Percentiles rank a stretch among this genome's conserved stretches.
These are phyloP conservation scores for Pseudocercospora macadamiae DNA, from an alignment of 2,329 filamentous ascomycete genomes.

Conservation along the genomic window DNA sequence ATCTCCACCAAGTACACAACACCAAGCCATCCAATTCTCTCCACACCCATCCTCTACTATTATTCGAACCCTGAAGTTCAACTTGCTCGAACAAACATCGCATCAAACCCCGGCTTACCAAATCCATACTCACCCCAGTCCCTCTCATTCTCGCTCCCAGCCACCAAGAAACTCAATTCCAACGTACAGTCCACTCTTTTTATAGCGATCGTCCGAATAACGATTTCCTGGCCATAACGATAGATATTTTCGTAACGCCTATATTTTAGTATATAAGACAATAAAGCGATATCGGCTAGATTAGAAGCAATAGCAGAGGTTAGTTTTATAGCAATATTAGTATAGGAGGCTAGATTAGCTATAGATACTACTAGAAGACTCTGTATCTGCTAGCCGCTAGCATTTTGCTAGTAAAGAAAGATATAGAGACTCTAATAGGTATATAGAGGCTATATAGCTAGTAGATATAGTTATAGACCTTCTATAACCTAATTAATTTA, in stretches of 20 bases:
- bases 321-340: neutral
- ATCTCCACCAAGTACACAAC: too few relatives aligned
- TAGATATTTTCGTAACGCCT: neutral
- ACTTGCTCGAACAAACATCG: neutral
- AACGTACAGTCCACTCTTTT: neutral
- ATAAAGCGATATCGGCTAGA: neutral
- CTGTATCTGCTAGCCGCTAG: neutral
- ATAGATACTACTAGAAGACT: neutral
- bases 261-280: neutral
- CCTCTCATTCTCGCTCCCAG: neutral
- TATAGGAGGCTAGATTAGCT: neutral
- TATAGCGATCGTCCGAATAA: neutral
- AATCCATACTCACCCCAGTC: neutral
- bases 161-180: neutral
- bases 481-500: neutral
- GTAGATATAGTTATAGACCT: neutral
- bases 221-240: neutral
- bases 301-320: neutral
- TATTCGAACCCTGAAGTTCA: neutral
- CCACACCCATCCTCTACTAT: neutral
- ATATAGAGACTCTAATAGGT: neutral
- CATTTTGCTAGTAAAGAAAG: neutral
- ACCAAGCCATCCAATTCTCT: neutral
- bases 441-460: neutral
- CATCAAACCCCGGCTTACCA: neutral